Percentiles rank a stretch among this genome's conserved stretches.
Evolutionary conservation across 805 yeast genomes (phyloP).

Genomic region (Saturnispora diversa): DNA sequence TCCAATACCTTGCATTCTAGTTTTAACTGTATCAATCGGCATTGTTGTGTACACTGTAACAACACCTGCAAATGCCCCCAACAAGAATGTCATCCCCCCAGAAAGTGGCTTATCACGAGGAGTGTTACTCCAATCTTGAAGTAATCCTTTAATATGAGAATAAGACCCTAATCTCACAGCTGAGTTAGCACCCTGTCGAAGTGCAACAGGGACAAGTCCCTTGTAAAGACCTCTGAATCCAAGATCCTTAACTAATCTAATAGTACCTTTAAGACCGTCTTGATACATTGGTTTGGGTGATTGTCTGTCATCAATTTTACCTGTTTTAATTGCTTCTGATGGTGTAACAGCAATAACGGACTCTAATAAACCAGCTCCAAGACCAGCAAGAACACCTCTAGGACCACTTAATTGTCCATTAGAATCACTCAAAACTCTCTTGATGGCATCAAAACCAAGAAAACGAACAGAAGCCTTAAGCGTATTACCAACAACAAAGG

Average conservation of each 20-base stretch:
- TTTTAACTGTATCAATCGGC: slow-evolving; percentile 95
- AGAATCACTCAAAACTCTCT: slow-evolving; percentile 65
- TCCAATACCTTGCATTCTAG: slow-evolving; percentile 92
- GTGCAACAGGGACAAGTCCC: slow-evolving; percentile 85
- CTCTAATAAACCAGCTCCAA: slow-evolving; percentile 93
- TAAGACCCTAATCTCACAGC: slow-evolving; percentile 93
- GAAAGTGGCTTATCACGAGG: slow-evolving; percentile 69
- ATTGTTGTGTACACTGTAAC: slow-evolving; percentile 87
- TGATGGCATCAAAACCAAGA: slow-evolving; percentile 85
- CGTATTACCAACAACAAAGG: slow-evolving; percentile 91
- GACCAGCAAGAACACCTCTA: slow-evolving; percentile 91
- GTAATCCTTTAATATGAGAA: slow-evolving; percentile 71
- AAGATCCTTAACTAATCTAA: slow-evolving; percentile 60
- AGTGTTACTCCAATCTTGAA: slow-evolving; percentile 61
- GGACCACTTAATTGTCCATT: slow-evolving; percentile 85
- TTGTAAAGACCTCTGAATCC: slow-evolving; percentile 82
- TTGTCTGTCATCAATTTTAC: slow-evolving; percentile 88
- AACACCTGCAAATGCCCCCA: slow-evolving; percentile 86
- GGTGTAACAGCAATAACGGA: slow-evolving; percentile 94
- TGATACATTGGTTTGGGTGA: slow-evolving; percentile 70
- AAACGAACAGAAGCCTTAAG: slow-evolving; percentile 95
- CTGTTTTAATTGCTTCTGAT: slow-evolving; percentile 93
- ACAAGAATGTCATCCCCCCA: slow-evolving; percentile 70
- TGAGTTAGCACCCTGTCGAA: slow-evolving; percentile 93
- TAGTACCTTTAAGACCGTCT: slow-evolving; percentile 52